Evolutionary conservation across 2,329 filamentous ascomycete species (phyloP).

Genomic region (Aspergillus pseudonomiae): DNA sequence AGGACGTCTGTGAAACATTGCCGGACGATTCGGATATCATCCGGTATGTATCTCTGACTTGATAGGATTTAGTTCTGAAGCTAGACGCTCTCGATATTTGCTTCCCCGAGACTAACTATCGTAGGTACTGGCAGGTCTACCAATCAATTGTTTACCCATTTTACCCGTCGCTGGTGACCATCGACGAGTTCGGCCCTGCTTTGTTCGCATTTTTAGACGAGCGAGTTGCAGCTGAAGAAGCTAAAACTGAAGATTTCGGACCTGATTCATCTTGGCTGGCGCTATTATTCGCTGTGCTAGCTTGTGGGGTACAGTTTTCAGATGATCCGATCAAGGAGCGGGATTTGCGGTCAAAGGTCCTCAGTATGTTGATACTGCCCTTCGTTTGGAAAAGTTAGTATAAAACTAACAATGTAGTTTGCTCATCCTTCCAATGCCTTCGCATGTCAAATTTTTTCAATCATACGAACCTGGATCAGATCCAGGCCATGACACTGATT

Average conservation of each 20-base stretch:
- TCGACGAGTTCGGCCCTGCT: conserved; percentile 19
- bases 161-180: conserved; percentile 21
- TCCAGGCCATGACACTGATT: conserved; percentile 28
- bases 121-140: conserved; percentile 26
- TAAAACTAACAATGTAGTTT: conserved; percentile 18
- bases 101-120: background rate
- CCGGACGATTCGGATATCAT: conserved; percentile 28
- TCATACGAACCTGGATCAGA: conserved; percentile 26
- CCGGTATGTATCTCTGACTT: conserved; percentile 14
- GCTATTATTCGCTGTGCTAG: conserved; percentile 26
- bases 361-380: conserved; percentile 18
- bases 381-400: background rate
- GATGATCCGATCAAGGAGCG: conserved; percentile 27
- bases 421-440: conserved; percentile 29
- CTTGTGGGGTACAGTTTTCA: conserved; percentile 28
- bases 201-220: conserved; percentile 22
- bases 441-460: conserved; percentile 29
- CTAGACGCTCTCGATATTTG: background rate
- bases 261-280: conserved; percentile 25
- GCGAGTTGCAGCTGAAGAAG: conserved; percentile 6
- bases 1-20: conserved; percentile 26
- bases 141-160: conserved; percentile 23
- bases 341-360: conserved; percentile 27
- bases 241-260: background rate
- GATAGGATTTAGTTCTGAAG: background rate